Conservation (phyloP, 129 eudicot genomes). For the Flaveria bidentis region DNA sequence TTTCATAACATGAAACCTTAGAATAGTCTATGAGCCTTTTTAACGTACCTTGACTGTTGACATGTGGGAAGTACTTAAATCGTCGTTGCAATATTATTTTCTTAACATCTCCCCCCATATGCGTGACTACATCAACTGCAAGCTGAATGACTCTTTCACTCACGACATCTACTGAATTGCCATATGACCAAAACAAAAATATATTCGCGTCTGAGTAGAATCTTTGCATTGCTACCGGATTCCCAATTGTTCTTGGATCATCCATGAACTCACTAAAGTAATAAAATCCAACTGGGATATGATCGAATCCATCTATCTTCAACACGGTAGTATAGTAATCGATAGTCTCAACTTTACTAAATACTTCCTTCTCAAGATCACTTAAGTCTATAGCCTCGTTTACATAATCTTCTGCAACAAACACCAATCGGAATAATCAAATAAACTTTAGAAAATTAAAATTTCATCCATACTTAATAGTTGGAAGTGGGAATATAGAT, state of each 20-base stretch:
- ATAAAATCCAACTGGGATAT: constrained; percentile 51
- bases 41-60: constrained; percentile 40
- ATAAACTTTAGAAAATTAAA: not conserved
- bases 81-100: constrained; percentile 43
- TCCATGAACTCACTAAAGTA: constrained; percentile 49
- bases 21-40: not conserved
- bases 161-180: constrained; percentile 39
- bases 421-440: not conserved
- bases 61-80: constrained; percentile 53
- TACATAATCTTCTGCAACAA: constrained; percentile 26
- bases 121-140: constrained; percentile 38
- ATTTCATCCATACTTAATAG: too few relatives aligned
- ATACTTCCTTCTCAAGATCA: constrained; percentile 47
- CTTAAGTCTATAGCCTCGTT: constrained; percentile 41
- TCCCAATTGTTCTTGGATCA: constrained; percentile 44
- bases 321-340: constrained; percentile 50
- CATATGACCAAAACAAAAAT: constrained; percentile 57
- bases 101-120: constrained; percentile 44
- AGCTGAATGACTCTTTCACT: constrained; percentile 28
- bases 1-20: not conserved
- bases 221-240: constrained; percentile 58
- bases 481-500: not conserved
- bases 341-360: constrained; percentile 46
- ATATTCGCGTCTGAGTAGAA: constrained; percentile 46
- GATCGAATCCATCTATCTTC: constrained; percentile 49